Percentiles rank a stretch among this genome's conserved stretches.
These are phyloP conservation scores for Papilionanthe hybrid DNA, from an alignment of 116 monocot genomes.

Conservation along the genomic window DNA sequence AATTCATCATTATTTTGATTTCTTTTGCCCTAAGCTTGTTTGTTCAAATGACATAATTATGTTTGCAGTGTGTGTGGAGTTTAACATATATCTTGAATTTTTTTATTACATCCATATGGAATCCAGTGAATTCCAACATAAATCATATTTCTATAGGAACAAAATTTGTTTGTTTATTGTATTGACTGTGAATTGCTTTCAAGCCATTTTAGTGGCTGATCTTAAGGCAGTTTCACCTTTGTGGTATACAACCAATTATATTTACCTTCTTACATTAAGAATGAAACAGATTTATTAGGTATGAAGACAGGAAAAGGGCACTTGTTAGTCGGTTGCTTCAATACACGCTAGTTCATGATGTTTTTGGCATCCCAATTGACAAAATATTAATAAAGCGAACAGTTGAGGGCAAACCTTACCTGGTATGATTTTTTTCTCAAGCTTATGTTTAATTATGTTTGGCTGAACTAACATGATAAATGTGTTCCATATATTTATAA, in stretches of 20 bases:
- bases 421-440: slow-evolving; percentile 36
- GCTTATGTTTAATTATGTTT: neutral
- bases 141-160: neutral
- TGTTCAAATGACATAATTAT: too few relatives aligned
- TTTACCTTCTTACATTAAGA: slow-evolving; percentile 11
- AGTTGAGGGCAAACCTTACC: slow-evolving; percentile 71
- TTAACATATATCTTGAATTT: too few relatives aligned
- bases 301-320: slow-evolving; percentile 81
- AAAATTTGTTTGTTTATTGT: neutral
- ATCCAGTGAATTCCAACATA: neutral
- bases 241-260: neutral
- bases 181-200: neutral
- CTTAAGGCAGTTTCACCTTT: too few relatives aligned
- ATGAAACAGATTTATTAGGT: slow-evolving; percentile 49
- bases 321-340: slow-evolving; percentile 84
- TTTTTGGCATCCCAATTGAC: slow-evolving; percentile 52
- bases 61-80: too few relatives aligned
- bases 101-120: neutral
- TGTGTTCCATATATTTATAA: neutral
- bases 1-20: too few relatives aligned
- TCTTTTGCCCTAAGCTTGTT: too few relatives aligned
- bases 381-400: slow-evolving; percentile 61
- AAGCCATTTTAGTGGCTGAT: neutral
- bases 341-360: slow-evolving; percentile 65
- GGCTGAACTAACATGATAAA: neutral